phyloP scores from a whole-genome alignment of 257 asterid genomes.

The Fraxinus pennsylvanica region DNA sequence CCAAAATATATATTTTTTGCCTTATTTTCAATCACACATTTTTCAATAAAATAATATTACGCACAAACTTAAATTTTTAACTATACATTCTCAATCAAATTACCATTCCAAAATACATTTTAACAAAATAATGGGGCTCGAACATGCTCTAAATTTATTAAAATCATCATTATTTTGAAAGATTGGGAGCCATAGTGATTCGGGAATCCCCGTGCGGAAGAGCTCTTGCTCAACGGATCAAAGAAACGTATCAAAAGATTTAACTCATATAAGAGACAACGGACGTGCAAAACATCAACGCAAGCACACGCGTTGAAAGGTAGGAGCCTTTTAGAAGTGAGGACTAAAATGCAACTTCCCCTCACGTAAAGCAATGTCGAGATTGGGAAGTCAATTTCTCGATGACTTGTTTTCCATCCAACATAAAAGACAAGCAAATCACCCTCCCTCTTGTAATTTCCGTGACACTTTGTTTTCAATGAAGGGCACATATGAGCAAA shows the following conservation, averaged over 20 bases:
- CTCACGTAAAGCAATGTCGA: conserved; percentile 24
- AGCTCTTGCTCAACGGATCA: too few species aligned
- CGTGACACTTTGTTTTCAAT: conserved; percentile 5
- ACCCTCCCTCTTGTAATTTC: neutral
- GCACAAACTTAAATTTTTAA: too few species aligned
- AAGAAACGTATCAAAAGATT: neutral
- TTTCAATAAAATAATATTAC: too few species aligned
- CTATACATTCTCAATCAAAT: too few species aligned
- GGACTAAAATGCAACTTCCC: conserved; percentile 26
- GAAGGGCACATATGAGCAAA: conserved; percentile 28
- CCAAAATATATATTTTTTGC: too few species aligned
- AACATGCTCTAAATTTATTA: too few species aligned
- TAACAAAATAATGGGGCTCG: too few species aligned
- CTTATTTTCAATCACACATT: too few species aligned
- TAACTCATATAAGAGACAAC: neutral
- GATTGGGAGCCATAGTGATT: too few species aligned
- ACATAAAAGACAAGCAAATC: conserved; percentile 5
- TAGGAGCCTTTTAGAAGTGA: neutral
- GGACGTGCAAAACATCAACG: neutral
- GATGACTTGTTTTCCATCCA: conserved; percentile 14
- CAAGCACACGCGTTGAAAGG: neutral
- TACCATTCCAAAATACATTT: too few species aligned
- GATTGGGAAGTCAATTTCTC: conserved; percentile 15
- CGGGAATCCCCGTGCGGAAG: too few species aligned
- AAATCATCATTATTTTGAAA: too few species aligned